phyloP scores from a whole-genome alignment of 2,329 filamentous ascomycete species.

The Scytalidium sp. region DNA sequence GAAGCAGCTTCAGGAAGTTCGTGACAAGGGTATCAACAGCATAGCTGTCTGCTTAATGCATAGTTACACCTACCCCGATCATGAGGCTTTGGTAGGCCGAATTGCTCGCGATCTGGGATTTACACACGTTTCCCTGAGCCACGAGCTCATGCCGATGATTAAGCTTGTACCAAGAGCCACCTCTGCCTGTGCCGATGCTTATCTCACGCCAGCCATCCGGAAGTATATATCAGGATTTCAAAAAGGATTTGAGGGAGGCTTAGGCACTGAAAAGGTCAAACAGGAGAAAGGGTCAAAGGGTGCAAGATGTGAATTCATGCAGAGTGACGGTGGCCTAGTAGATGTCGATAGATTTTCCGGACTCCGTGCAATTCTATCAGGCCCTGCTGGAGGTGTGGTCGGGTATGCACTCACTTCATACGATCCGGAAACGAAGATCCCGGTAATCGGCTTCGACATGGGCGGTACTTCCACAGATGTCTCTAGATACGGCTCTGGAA shows the following conservation, averaged over 20 bases:
- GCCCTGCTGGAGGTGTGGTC: constrained; percentile 85
- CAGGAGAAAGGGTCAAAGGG: constrained; percentile 61
- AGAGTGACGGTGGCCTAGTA: constrained; percentile 61
- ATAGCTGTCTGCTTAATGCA: constrained; percentile 92
- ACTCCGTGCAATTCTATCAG: constrained; percentile 79
- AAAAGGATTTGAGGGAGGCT: constrained; percentile 73
- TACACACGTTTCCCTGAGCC: constrained; percentile 75
- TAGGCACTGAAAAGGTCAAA: constrained; percentile 74
- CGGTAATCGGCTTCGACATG: constrained; percentile 96
- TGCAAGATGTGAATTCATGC: constrained; percentile 92
- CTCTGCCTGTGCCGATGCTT: constrained; percentile 72
- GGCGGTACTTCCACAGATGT: constrained; percentile 91
- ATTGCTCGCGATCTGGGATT: constrained; percentile 81
- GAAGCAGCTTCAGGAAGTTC: constrained; percentile 63
- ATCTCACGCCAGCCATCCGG: constrained; percentile 68
- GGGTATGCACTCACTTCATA: constrained; percentile 91
- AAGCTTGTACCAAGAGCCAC: constrained; percentile 68
- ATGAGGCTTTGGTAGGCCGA: constrained; percentile 74
- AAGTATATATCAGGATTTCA: constrained; percentile 75
- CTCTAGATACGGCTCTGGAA: constrained; percentile 78
- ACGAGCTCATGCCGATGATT: constrained; percentile 79
- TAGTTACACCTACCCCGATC: constrained; percentile 84
- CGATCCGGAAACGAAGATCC: constrained; percentile 75
- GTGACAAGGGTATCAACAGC: constrained; percentile 69
- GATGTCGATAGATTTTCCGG: constrained; percentile 82